Conservation (phyloP, 208 protist genomes). For the Leishmania amazonensis region DNA sequence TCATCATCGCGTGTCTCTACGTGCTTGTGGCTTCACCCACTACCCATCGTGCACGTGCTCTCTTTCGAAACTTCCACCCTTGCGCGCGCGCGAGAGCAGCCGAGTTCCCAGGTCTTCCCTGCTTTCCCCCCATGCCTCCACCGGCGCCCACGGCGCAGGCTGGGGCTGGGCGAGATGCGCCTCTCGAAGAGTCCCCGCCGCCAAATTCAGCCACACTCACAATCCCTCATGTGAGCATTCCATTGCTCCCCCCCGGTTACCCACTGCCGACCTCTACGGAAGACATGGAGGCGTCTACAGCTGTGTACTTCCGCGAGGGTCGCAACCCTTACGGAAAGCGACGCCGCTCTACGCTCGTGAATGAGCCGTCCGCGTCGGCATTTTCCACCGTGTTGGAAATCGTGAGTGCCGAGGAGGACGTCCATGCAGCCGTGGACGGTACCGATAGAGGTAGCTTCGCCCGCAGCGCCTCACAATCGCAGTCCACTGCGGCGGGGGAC, state of each 20-base stretch:
- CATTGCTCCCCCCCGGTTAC: conserved; percentile 22
- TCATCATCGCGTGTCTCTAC: neutral
- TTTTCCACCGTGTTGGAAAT: conserved; percentile 14
- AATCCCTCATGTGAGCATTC: conserved; percentile 19
- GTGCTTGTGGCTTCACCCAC: neutral
- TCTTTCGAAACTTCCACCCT: neutral
- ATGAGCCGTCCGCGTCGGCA: neutral
- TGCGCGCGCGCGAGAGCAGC: neutral
- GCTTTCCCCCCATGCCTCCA: neutral
- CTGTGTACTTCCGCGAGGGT: conserved; percentile 17
- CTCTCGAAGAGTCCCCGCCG: neutral
- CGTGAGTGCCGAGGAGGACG: conserved; percentile 19
- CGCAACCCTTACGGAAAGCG: conserved; percentile 19
- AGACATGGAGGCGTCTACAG: conserved; percentile 20
- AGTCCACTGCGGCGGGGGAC: neutral
- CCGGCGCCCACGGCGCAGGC: conserved; percentile 2
- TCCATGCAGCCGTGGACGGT: neutral
- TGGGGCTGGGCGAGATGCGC: neutral
- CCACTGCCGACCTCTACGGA: conserved; percentile 17
- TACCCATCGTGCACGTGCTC: neutral
- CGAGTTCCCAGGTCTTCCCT: neutral
- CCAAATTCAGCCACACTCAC: neutral
- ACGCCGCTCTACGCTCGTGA: neutral
- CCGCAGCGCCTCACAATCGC: neutral
- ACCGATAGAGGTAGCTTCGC: neutral